Evolutionary conservation across 345 rosid genomes (phyloP).

Genomic region (Sapria himalayana): DNA sequence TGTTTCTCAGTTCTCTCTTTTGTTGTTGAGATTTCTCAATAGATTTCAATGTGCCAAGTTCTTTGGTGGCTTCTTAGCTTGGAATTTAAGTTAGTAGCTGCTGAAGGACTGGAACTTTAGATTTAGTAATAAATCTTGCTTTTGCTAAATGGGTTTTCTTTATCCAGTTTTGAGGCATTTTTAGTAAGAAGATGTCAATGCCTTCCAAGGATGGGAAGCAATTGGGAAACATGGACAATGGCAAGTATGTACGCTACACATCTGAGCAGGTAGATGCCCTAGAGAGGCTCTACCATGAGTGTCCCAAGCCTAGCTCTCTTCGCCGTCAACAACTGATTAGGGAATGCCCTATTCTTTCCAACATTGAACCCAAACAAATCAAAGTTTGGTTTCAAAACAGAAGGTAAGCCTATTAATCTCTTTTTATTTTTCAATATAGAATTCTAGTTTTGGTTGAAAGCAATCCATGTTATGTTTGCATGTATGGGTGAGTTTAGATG

Average conservation of each 20-base stretch:
- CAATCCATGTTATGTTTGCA: too few relatives aligned
- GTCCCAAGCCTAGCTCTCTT: slow-evolving; percentile 96
- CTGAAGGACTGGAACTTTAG: too few relatives aligned
- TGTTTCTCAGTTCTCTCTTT: too few relatives aligned
- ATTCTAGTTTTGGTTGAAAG: slow-evolving; percentile 4
- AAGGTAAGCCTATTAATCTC: slow-evolving; percentile 28
- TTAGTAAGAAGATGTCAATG: slow-evolving; percentile 78
- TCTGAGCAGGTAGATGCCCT: slow-evolving; percentile 99
- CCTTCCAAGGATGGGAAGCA: slow-evolving; percentile 80
- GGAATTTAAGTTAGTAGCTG: too few relatives aligned
- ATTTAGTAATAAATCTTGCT: too few relatives aligned
- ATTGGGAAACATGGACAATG: slow-evolving; percentile 60
- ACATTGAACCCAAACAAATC: slow-evolving; percentile 97
- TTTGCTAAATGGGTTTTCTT: too few relatives aligned
- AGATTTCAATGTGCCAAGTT: too few relatives aligned
- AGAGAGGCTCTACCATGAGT: slow-evolving; percentile 96
- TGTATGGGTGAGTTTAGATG: too few relatives aligned
- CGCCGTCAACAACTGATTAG: slow-evolving; percentile 96
- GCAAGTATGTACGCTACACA: slow-evolving; percentile 94
- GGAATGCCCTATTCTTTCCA: slow-evolving; percentile 97
- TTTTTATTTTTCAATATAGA: not conserved
- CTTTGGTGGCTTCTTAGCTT: too few relatives aligned
- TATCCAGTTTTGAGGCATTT: too few relatives aligned
- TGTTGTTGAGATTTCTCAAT: too few relatives aligned
- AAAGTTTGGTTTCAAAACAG: slow-evolving; percentile 99